phyloP scores from a whole-genome alignment of 2,329 filamentous ascomycete genomes.

The Gliomastix tumulicola region DNA sequence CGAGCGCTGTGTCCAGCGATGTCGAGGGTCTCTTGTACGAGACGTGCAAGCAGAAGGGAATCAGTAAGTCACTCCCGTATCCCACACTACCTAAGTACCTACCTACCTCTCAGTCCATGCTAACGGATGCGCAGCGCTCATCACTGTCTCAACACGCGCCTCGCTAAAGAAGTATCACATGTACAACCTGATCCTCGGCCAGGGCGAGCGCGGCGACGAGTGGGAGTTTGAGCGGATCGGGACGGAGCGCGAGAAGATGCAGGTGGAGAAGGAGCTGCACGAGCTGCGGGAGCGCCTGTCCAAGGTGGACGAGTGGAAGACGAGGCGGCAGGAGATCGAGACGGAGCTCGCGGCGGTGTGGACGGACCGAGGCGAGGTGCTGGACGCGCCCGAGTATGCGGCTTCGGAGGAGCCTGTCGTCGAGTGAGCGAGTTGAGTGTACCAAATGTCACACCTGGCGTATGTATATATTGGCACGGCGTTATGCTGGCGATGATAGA shows the following conservation, averaged over 20 bases:
- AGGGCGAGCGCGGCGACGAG: conserved; percentile 72
- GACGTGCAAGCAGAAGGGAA: conserved; percentile 84
- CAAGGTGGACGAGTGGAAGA: conserved; percentile 80
- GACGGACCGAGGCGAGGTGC: conserved; percentile 43
- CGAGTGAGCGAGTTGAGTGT: too few relatives aligned
- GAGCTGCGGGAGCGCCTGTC: conserved; percentile 74
- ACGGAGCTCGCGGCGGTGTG: conserved; percentile 63
- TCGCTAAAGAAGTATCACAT: conserved; percentile 95
- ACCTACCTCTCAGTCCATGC: conserved; percentile 2
- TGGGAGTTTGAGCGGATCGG: conserved; percentile 95
- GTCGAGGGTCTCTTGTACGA: conserved; percentile 94
- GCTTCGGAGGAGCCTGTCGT: too few relatives aligned
- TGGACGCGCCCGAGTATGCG: conserved; percentile 41
- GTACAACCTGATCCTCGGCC: conserved; percentile 78
- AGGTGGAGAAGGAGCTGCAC: conserved; percentile 83
- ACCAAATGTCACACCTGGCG: too few relatives aligned
- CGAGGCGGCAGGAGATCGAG: conserved; percentile 73
- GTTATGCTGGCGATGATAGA: too few relatives aligned
- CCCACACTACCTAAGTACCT: neutral
- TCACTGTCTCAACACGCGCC: conserved; percentile 91
- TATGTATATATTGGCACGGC: conserved; percentile 1
- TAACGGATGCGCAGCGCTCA: conserved; percentile 55
- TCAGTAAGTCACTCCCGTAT: conserved; percentile 57
- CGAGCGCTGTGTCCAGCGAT: conserved; percentile 86
- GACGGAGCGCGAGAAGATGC: conserved; percentile 86